Percentiles rank a stretch among this genome's conserved stretches.
Conservation (phyloP, 441 rosid species). For the Monsonia emarginata region DNA sequence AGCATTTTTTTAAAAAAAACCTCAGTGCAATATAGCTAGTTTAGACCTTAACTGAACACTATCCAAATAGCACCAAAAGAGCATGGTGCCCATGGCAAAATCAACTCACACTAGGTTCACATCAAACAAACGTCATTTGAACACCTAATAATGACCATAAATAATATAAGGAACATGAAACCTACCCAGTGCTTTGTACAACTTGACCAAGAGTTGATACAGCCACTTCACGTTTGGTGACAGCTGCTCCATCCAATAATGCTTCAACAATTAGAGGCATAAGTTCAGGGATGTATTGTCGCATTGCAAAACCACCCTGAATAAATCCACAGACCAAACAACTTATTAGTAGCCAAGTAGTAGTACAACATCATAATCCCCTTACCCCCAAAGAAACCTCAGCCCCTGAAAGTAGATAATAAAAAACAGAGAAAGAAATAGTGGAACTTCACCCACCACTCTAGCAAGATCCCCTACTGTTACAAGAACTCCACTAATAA, state of each 20-base stretch:
- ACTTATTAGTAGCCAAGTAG: conserved; percentile 1
- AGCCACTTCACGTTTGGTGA: conserved; percentile 92
- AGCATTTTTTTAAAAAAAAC: background rate
- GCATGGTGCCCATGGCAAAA: background rate
- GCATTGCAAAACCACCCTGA: conserved; percentile 97
- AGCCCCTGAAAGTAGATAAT: background rate
- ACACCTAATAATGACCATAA: background rate
- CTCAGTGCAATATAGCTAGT: background rate
- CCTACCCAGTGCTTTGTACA: conserved; percentile 98
- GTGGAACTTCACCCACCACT: conserved; percentile 61
- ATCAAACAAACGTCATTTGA: background rate
- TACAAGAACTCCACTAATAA: conserved; percentile 90
- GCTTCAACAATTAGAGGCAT: conserved; percentile 99
- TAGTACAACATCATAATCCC: background rate
- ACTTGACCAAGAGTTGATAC: conserved; percentile 99
- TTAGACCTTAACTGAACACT: background rate
- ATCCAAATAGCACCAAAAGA: background rate
- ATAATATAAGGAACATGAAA: conserved; percentile 16
- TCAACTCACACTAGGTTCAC: background rate
- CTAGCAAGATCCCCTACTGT: conserved; percentile 99
- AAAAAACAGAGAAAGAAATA: background rate
- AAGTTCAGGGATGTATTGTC: conserved; percentile 81
- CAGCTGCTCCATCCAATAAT: conserved; percentile 96
- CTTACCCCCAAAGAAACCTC: background rate
- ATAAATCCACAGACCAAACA: conserved; percentile 24